phyloP scores from a whole-genome alignment of 768 basidiomycete species.

The Lactarius tabidus region DNA sequence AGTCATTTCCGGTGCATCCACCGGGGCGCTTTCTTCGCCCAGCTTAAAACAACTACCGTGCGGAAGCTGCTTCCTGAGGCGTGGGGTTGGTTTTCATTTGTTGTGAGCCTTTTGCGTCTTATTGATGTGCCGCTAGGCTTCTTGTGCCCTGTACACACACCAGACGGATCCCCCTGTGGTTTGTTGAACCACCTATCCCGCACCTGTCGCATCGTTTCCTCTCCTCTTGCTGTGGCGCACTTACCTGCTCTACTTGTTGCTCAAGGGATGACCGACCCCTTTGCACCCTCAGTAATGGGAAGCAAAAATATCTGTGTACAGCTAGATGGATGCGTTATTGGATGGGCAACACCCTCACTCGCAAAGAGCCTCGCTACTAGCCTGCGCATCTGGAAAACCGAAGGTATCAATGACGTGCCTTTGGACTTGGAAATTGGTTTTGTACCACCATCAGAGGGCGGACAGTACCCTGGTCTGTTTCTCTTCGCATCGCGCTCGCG shows the following conservation, averaged over 20 bases:
- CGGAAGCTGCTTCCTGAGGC: slow-evolving; percentile 95
- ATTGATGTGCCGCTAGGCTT: slow-evolving; percentile 56
- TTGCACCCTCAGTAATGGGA: slow-evolving; percentile 77
- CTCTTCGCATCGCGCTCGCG: slow-evolving; percentile 81
- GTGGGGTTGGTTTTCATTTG: slow-evolving; percentile 64
- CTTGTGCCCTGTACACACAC: slow-evolving; percentile 97
- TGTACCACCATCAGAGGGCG: slow-evolving; percentile 80
- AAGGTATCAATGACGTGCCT: slow-evolving; percentile 74
- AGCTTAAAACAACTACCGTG: slow-evolving; percentile 96
- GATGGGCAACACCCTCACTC: slow-evolving; percentile 78
- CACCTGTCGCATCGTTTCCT: slow-evolving; percentile 86
- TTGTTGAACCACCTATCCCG: slow-evolving; percentile 94
- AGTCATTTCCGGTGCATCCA: slow-evolving; percentile 98
- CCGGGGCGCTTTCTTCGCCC: slow-evolving; percentile 98
- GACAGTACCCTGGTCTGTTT: slow-evolving; percentile 95
- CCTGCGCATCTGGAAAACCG: slow-evolving; percentile 93
- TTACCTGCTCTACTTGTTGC: slow-evolving; percentile 77
- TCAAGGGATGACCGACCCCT: slow-evolving; percentile 93
- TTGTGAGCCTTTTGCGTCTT: neutral
- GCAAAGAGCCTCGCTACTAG: slow-evolving; percentile 78
- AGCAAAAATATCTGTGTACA: slow-evolving; percentile 82
- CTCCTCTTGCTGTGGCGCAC: slow-evolving; percentile 66
- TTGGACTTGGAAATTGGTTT: slow-evolving; percentile 93
- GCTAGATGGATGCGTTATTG: slow-evolving; percentile 92
- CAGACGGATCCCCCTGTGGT: slow-evolving; percentile 97